Percentiles rank a stretch among this genome's conserved stretches.
phyloP scores from a whole-genome alignment of 179 eudicot genomes.

The Silene vulgaris region DNA sequence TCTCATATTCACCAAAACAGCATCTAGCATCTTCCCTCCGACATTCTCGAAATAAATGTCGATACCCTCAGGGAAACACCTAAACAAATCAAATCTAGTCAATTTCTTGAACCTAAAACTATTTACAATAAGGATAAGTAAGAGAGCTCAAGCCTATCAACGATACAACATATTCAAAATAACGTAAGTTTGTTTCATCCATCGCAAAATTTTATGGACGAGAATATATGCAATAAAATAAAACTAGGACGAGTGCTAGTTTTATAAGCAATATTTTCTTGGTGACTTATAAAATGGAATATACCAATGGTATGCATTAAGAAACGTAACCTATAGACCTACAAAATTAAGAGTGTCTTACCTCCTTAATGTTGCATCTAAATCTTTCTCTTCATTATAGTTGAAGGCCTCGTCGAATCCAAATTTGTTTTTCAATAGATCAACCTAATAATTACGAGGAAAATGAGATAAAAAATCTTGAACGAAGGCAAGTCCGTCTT shows the following conservation, averaged over 20 bases:
- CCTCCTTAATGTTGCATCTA: conserved; percentile 52
- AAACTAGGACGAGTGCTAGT: too few species aligned
- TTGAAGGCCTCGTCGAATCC: conserved; percentile 66
- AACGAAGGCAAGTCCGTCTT: too few species aligned
- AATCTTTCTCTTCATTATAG: conserved; percentile 56
- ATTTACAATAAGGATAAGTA: too few species aligned
- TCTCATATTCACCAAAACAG: conserved; percentile 19
- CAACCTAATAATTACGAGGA: conserved; percentile 29
- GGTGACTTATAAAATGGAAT: too few species aligned
- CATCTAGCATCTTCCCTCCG: conserved; percentile 32
- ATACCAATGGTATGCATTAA: neutral
- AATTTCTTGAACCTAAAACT: neutral
- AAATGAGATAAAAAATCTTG: neutral
- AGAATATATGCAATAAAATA: too few species aligned
- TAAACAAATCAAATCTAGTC: neutral
- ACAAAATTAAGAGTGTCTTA: conserved; percentile 14
- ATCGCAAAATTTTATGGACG: too few species aligned
- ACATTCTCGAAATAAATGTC: conserved; percentile 30
- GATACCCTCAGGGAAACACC: conserved; percentile 28
- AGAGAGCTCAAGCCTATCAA: too few species aligned
- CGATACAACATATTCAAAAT: too few species aligned
- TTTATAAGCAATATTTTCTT: too few species aligned
- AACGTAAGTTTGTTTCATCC: too few species aligned
- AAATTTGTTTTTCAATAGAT: conserved; percentile 51
- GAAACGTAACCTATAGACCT: neutral